A percentile compares a stretch with the other conserved stretches of the same genome.
Conservation (phyloP, 345 rosid species). For the rapeseed (Brassica napus) region DNA sequence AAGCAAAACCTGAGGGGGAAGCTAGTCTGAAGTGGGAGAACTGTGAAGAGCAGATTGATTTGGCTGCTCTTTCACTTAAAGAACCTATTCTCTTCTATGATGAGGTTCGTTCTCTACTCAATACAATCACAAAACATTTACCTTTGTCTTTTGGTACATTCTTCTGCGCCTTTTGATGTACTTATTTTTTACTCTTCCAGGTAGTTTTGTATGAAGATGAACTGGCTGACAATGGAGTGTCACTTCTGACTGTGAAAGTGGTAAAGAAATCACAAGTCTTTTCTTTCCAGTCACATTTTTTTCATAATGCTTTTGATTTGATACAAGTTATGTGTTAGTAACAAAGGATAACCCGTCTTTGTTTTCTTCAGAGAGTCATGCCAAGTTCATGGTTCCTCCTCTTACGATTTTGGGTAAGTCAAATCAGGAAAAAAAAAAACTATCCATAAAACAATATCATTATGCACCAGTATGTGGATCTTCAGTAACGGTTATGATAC, state of each 20-base stretch:
- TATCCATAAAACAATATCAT: background rate
- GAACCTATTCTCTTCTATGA: constrained; percentile 99
- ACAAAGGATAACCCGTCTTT: constrained; percentile 17
- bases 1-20: constrained; percentile 28
- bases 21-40: constrained; percentile 72
- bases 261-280: constrained; percentile 45
- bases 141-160: background rate
- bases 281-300: background rate
- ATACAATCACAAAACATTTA: background rate
- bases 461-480: background rate
- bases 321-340: background rate
- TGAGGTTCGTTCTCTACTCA: constrained; percentile 54
- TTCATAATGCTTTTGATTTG: background rate
- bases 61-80: constrained; percentile 69
- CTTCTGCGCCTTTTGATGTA: background rate
- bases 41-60: constrained; percentile 69
- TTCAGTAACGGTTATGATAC: constrained; percentile 8
- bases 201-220: constrained; percentile 96
- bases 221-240: constrained; percentile 90
- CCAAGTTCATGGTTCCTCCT: constrained; percentile 98
- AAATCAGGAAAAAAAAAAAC: background rate
- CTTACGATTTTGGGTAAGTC: constrained; percentile 91
- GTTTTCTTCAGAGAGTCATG: constrained; percentile 77
- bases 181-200: constrained; percentile 46
- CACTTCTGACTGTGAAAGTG: constrained; percentile 94